These are phyloP conservation scores for Ophiostoma triangulosporum DNA, from an alignment of 2,329 filamentous ascomycete species.

Conservation along the genomic window DNA sequence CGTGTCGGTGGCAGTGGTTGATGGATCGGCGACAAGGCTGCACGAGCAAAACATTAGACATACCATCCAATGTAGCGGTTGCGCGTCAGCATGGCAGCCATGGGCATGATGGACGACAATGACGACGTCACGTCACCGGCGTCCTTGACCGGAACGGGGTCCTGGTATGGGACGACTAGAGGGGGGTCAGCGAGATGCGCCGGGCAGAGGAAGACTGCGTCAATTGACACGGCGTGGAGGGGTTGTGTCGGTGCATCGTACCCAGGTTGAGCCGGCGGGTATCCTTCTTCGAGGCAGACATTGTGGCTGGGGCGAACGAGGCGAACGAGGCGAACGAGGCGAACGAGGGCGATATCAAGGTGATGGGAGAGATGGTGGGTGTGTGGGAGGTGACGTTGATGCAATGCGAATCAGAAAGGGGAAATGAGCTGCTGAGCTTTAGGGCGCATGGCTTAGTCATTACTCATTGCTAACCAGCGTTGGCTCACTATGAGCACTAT, in stretches of 20 bases:
- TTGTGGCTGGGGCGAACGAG: neutral
- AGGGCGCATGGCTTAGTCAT: neutral
- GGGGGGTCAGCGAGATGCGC: slow-evolving; percentile 11
- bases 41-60: slow-evolving; percentile 12
- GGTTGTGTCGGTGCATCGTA: neutral
- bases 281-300: slow-evolving; percentile 13
- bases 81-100: slow-evolving; percentile 89
- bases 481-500: too few species aligned
- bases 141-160: slow-evolving; percentile 52
- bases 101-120: slow-evolving; percentile 67
- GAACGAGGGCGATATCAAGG: too few species aligned
- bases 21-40: too few species aligned
- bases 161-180: slow-evolving; percentile 77
- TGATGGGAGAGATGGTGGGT: neutral
- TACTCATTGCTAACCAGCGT: too few species aligned
- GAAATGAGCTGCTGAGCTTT: neutral
- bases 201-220: neutral
- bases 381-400: neutral
- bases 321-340: neutral
- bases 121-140: slow-evolving; percentile 59
- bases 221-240: neutral
- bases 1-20: too few species aligned
- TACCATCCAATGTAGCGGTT: slow-evolving; percentile 67
- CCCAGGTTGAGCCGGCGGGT: slow-evolving; percentile 13
- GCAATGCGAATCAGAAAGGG: slow-evolving; percentile 2